A percentile compares a stretch with the other conserved stretches of the same genome.
These are phyloP conservation scores for Calonectria multiphialidica DNA, from an alignment of 2,329 filamentous ascomycete species.

Conservation along the genomic window DNA sequence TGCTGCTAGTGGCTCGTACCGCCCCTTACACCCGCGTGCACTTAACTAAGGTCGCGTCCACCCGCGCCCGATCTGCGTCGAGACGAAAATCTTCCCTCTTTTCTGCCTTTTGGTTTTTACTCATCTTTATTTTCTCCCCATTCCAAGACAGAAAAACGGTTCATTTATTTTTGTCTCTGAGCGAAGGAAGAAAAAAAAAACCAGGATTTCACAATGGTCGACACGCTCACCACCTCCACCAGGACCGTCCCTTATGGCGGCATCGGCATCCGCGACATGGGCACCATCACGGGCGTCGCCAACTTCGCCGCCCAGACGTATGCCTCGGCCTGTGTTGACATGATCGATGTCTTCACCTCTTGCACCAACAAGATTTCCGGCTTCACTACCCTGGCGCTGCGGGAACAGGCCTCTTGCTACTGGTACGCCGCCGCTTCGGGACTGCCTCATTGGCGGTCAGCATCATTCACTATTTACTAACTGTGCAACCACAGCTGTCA, in stretches of 20 bases:
- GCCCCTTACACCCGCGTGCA: not conserved
- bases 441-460: not conserved
- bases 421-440: slow-evolving; percentile 39
- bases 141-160: not conserved
- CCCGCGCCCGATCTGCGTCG: not conserved
- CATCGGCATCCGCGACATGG: not conserved
- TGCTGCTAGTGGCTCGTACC: not conserved
- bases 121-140: too few relatives aligned
- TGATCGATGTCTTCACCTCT: slow-evolving; percentile 44
- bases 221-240: not conserved
- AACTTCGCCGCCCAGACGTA: slow-evolving; percentile 30
- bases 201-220: not conserved
- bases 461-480: slow-evolving; percentile 29
- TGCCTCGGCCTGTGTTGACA: slow-evolving; percentile 41
- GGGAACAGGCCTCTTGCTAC: slow-evolving; percentile 48
- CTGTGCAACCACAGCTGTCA: slow-evolving; percentile 35
- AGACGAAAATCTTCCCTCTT: not conserved
- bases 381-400: slow-evolving; percentile 41
- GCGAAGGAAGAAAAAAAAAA: too few relatives aligned
- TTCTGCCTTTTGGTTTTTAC: not conserved
- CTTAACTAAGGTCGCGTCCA: not conserved
- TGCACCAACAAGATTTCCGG: slow-evolving; percentile 40
- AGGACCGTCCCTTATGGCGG: not conserved
- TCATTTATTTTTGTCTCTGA: not conserved
- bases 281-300: not conserved